Base-by-base conservation (phyloP, 164 flowering plant genomes). In the Berberis thunbergii region DNA sequence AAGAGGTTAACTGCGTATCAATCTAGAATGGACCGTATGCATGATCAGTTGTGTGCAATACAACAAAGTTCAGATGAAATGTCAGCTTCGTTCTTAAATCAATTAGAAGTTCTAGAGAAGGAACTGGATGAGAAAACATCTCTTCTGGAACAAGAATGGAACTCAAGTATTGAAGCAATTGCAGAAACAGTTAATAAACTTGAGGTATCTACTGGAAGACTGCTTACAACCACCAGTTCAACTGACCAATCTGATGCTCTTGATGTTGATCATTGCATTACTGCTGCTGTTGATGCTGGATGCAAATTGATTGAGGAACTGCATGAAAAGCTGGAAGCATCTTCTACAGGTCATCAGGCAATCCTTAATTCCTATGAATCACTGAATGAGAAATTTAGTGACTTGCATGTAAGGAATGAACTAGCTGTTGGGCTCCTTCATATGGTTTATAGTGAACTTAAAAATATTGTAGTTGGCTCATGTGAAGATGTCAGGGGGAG, bases 251-350 rank as follows among this genome's bases (percentile, higher is more conserved):
- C 26, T 60, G 70, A 65, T 72, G 67, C 53, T 57, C 57, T 67
- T 6, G 78, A 73, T 62, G 54, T 76, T 48, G 67, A 59, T 49
- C 59, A 65, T 43, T 64, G 11, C 60, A 50, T 85, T 52, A 62
- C 65, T 67, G 60, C 74, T 68, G 81, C 89, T 57, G 83, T 93
- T 12, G 49, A 64, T 72, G 76, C 78, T 72, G 91, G 90, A 13
- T 65, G 64, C 54, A 67, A 76, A 64, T 66, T 79, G 57, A 86
- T 93, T 65, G 79, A 79, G 55, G 76, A 65, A 66, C 74, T 87
- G 64, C 80, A 65, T 60, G 68, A 64, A 57, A 83, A 80, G 69
- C 77, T 86, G 66, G 82, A 84, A 66, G 72, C 77, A 74, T 68
- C 84, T 67, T 54, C 52, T 57, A 43, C 67, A 55, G 82, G 80